Evolutionary conservation across 345 rosid species (phyloP).

Genomic region (Eucalyptus sp.): DNA sequence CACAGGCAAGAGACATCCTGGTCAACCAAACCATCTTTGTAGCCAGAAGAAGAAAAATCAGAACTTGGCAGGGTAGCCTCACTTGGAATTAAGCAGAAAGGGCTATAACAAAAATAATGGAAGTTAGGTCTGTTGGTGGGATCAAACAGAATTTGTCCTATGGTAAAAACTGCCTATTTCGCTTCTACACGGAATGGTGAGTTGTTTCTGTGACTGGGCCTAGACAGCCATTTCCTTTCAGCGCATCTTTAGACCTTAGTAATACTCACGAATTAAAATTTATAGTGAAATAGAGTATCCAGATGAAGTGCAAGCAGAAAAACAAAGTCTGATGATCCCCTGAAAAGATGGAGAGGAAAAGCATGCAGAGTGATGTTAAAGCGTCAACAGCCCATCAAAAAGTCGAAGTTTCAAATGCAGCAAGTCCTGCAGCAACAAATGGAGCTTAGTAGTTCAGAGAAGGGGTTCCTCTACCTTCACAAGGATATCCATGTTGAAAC

Average conservation of each 20-base stretch:
- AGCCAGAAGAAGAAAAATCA: background rate
- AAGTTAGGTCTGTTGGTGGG: background rate
- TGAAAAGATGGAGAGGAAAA: background rate
- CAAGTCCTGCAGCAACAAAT: background rate
- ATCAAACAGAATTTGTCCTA: background rate
- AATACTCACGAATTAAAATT: background rate
- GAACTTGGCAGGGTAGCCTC: background rate
- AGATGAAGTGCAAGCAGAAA: background rate
- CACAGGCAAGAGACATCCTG: background rate
- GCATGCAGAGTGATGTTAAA: background rate
- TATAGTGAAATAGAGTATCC: background rate
- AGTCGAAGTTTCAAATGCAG: background rate
- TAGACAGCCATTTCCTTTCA: background rate
- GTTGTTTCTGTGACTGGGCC: background rate
- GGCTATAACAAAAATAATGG: background rate
- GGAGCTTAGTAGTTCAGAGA: background rate
- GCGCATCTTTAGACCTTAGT: background rate
- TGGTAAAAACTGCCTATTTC: background rate
- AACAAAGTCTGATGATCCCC: background rate
- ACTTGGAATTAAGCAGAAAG: background rate
- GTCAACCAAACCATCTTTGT: background rate
- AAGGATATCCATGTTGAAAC: slow-evolving; percentile 25
- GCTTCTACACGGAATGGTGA: background rate
- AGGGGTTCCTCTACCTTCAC: background rate
- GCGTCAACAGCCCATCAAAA: background rate